Conservation (phyloP, 1,284 basidiomycete genomes). For the Ustilago shanxiensis region DNA sequence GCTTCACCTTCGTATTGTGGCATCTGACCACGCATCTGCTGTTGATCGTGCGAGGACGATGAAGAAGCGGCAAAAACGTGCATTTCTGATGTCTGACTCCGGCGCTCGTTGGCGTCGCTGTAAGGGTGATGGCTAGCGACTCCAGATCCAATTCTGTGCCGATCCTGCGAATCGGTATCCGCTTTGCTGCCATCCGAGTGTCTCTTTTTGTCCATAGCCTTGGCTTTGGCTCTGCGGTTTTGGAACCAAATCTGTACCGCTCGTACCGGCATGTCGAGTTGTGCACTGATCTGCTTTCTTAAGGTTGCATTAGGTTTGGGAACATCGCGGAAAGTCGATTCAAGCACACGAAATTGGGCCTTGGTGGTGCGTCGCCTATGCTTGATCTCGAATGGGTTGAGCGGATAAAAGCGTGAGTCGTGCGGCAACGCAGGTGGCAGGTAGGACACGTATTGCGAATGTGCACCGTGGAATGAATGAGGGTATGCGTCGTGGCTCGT, state of each 20-base stretch:
- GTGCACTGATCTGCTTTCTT: constrained; percentile 52
- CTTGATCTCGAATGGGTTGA: constrained; percentile 65
- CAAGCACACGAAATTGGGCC: constrained; percentile 60
- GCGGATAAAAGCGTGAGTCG: constrained; percentile 43
- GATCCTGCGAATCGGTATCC: neutral
- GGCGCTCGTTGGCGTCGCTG: constrained; percentile 6
- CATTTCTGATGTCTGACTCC: constrained; percentile 2
- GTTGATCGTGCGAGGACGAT: neutral
- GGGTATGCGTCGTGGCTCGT: constrained; percentile 14
- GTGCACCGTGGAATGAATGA: neutral
- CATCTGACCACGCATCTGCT: constrained; percentile 4
- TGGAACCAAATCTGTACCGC: constrained; percentile 65
- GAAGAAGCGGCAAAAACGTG: neutral
- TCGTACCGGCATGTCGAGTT: constrained; percentile 61
- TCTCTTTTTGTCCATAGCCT: constrained; percentile 54
- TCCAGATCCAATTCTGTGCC: constrained; percentile 1
- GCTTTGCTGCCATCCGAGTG: neutral
- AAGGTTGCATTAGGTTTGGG: constrained; percentile 61
- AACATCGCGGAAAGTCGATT: constrained; percentile 58
- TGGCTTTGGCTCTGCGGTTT: constrained; percentile 62
- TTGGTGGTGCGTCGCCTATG: constrained; percentile 63
- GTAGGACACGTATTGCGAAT: constrained; percentile 40
- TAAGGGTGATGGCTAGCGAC: constrained; percentile 16
- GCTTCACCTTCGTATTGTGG: neutral
- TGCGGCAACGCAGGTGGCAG: constrained; percentile 18